Conservation (phyloP, 1,284 basidiomycete genomes). For the Malassezia vespertilionis region DNA sequence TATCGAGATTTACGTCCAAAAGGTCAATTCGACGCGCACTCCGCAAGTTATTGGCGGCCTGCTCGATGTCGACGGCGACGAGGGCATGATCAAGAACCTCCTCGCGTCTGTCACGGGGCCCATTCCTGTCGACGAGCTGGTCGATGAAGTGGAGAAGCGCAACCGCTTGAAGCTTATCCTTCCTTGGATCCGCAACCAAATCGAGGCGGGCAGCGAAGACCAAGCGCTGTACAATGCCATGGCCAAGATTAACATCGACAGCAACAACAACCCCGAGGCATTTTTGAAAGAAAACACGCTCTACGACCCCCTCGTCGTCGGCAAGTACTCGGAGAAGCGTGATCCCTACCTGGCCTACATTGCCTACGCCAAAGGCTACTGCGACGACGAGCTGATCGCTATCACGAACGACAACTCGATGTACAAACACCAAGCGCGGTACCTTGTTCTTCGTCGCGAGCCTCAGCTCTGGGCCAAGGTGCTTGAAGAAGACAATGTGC, state of each 20-base stretch:
- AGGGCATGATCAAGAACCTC: conserved; percentile 85
- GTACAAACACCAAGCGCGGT: conserved; percentile 99
- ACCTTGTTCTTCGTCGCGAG: conserved; percentile 90
- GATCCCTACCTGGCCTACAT: conserved; percentile 99
- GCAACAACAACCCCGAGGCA: conserved; percentile 91
- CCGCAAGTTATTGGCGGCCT: conserved; percentile 97
- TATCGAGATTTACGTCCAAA: conserved; percentile 98
- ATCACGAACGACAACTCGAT: conserved; percentile 99
- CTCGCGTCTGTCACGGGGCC: conserved; percentile 88
- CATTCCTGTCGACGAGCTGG: conserved; percentile 75
- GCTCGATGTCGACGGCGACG: conserved; percentile 92
- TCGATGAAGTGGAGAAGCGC: conserved; percentile 66
- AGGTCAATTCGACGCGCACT: conserved; percentile 90
- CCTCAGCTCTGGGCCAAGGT: conserved; percentile 96
- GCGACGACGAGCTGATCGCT: conserved; percentile 89
- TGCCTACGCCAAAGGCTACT: conserved; percentile 97
- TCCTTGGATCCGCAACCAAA: conserved; percentile 88
- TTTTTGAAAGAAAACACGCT: conserved; percentile 98
- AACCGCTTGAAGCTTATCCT: conserved; percentile 93
- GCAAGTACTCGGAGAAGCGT: conserved; percentile 97
- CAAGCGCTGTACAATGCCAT: conserved; percentile 88
- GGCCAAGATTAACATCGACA: conserved; percentile 97
- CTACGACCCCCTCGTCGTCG: conserved; percentile 90
- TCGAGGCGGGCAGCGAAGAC: conserved; percentile 84
- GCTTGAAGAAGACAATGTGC: conserved; percentile 73